phyloP scores from a whole-genome alignment of 768 basidiomycete species.

The Tricholoma sp. region DNA sequence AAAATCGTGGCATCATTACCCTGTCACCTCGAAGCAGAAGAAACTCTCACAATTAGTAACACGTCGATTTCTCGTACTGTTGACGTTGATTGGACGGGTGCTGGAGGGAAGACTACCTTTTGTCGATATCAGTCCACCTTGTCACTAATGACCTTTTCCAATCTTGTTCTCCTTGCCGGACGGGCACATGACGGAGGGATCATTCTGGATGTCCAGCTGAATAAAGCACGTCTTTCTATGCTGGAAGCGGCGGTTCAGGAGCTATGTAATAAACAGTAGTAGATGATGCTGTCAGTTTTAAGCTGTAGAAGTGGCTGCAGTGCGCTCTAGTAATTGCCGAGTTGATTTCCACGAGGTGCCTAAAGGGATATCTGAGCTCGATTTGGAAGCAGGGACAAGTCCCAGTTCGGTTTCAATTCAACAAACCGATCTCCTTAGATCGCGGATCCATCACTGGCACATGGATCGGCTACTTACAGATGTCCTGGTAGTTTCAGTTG shows the following conservation, averaged over 20 bases:
- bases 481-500: too few species aligned
- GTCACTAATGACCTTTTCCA: constrained; percentile 27
- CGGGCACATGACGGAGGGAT: constrained; percentile 31
- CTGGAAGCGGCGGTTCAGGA: constrained; percentile 22
- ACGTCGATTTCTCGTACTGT: constrained; percentile 36
- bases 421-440: too few species aligned
- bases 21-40: constrained; percentile 27
- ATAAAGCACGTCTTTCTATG: constrained; percentile 21
- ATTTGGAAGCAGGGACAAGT: too few species aligned
- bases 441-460: too few species aligned
- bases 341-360: too few species aligned
- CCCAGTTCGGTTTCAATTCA: too few species aligned
- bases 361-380: too few species aligned
- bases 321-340: too few species aligned
- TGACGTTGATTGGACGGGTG: constrained; percentile 32
- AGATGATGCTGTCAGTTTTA: too few species aligned
- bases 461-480: too few species aligned
- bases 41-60: constrained; percentile 33
- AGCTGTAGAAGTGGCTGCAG: too few species aligned
- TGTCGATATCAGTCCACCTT: constrained; percentile 36
- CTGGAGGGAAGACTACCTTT: constrained; percentile 28
- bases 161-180: constrained; percentile 34
- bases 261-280: too few species aligned
- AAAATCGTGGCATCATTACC: constrained; percentile 25
- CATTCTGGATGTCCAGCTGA: constrained; percentile 33